Evolutionary conservation across 768 basidiomycete genomes (phyloP).

Genomic region (Calocybe gangraenosa): DNA sequence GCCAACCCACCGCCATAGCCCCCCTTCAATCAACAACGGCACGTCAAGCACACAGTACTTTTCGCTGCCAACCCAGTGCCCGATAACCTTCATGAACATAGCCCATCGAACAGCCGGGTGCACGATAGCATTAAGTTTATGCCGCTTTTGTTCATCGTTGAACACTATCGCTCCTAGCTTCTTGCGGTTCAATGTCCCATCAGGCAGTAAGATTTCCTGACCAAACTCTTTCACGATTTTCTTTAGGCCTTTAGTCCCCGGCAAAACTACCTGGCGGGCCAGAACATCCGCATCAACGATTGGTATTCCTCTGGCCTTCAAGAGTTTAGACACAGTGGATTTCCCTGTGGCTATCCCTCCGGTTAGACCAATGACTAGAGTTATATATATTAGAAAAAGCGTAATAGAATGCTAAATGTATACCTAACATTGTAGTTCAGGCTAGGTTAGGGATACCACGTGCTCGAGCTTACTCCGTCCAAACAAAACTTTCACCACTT

Average conservation of each 20-base stretch:
- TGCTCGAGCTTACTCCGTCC: too few relatives aligned
- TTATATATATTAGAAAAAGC: neutral
- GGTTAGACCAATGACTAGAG: conserved; percentile 85
- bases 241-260: conserved; percentile 70
- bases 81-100: conserved; percentile 67
- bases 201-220: conserved; percentile 51
- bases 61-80: conserved; percentile 73
- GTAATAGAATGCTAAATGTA: neutral
- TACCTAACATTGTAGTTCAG: conserved; percentile 16
- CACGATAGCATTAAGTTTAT: conserved; percentile 75
- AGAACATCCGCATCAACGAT: conserved; percentile 91
- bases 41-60: conserved; percentile 84
- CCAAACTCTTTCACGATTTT: conserved; percentile 75
- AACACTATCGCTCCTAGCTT: conserved; percentile 86
- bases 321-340: conserved; percentile 80
- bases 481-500: too few relatives aligned
- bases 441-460: too few relatives aligned
- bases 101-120: conserved; percentile 86
- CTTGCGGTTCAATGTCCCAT: conserved; percentile 78
- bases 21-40: conserved; percentile 87
- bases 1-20: conserved; percentile 79
- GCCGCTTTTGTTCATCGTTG: conserved; percentile 66
- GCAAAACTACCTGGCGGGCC: conserved; percentile 81
- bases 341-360: conserved; percentile 97
- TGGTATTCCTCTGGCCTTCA: conserved; percentile 66